Evolutionary conservation across 257 asterid species (phyloP).

Genomic region (Euphrasia confusa): DNA sequence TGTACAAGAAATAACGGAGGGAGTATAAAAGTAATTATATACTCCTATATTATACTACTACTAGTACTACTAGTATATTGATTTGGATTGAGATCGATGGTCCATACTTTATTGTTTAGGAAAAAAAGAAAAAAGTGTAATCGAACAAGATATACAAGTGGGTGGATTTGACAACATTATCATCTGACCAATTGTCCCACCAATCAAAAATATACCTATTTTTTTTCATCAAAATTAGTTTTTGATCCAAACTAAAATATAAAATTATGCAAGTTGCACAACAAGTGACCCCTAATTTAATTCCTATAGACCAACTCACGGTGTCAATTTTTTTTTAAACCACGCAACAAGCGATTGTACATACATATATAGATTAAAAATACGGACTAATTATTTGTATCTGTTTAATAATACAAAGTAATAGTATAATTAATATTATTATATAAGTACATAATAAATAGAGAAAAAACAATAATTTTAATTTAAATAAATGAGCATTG

Average conservation of each 20-base stretch:
- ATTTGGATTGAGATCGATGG: not conserved
- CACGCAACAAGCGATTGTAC: no score
- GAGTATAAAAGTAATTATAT: no score
- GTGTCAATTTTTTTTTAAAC: no score
- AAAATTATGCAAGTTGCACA: conserved; percentile 29
- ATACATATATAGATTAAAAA: no score
- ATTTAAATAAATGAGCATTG: no score
- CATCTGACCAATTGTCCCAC: conserved; percentile 17
- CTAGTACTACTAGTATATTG: not conserved
- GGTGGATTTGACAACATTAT: conserved; percentile 20
- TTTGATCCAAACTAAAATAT: not conserved
- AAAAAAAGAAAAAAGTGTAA: conserved; percentile 20
- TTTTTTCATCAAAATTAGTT: conserved; percentile 2
- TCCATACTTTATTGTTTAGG: conserved; percentile 1
- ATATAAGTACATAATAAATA: no score
- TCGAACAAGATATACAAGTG: conserved; percentile 4
- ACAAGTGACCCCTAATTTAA: conserved; percentile 20
- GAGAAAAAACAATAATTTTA: no score
- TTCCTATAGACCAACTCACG: conserved; percentile 3
- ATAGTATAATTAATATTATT: no score
- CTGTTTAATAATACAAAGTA: no score
- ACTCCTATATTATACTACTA: no score
- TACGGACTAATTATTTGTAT: no score
- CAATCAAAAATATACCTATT: not conserved
- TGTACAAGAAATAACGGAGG: no score